A percentile compares a stretch with the other conserved stretches of the same genome.
Evolutionary conservation across 2,329 filamentous ascomycete species (phyloP).

Genomic region (Colletotrichum caudatum): DNA sequence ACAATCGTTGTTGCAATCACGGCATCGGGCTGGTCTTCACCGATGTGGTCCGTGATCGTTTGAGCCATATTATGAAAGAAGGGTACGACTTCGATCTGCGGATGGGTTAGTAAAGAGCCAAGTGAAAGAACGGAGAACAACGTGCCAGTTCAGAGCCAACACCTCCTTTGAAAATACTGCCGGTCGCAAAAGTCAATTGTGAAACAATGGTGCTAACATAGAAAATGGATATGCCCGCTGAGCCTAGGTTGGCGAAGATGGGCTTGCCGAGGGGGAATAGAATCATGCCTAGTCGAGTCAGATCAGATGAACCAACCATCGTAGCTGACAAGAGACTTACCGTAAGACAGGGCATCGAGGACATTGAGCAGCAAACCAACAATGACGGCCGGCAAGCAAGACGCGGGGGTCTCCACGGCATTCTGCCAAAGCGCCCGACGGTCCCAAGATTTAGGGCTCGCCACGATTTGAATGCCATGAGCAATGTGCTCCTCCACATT

Average conservation of each 20-base stretch:
- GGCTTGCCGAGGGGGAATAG: conserved; percentile 91
- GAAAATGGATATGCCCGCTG: conserved; percentile 97
- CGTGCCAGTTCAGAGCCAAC: conserved; percentile 91
- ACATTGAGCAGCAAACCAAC: conserved; percentile 92
- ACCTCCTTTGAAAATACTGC: conserved; percentile 89
- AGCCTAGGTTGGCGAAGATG: conserved; percentile 86
- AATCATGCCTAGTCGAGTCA: conserved; percentile 76
- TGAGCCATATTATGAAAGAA: conserved; percentile 99
- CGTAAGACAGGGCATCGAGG: conserved; percentile 94
- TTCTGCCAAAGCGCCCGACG: conserved; percentile 72
- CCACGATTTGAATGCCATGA: conserved; percentile 45
- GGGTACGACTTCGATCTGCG: conserved; percentile 91
- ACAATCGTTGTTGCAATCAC: conserved; percentile 95
- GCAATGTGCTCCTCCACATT: conserved; percentile 50
- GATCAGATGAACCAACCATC: conserved; percentile 40
- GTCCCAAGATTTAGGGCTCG: conserved; percentile 68
- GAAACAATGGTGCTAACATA: conserved; percentile 98
- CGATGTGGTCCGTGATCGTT: conserved; percentile 83
- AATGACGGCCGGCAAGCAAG: conserved; percentile 85
- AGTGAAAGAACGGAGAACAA: conserved; percentile 26
- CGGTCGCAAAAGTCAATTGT: conserved; percentile 87
- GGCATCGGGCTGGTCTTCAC: conserved; percentile 83
- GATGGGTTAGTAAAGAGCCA: conserved; percentile 32
- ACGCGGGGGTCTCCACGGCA: conserved; percentile 74
- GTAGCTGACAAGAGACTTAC: conserved; percentile 55